Evolutionary conservation across 2,329 filamentous ascomycete species (phyloP).

Genomic region (Trichoderma lentiforme): DNA sequence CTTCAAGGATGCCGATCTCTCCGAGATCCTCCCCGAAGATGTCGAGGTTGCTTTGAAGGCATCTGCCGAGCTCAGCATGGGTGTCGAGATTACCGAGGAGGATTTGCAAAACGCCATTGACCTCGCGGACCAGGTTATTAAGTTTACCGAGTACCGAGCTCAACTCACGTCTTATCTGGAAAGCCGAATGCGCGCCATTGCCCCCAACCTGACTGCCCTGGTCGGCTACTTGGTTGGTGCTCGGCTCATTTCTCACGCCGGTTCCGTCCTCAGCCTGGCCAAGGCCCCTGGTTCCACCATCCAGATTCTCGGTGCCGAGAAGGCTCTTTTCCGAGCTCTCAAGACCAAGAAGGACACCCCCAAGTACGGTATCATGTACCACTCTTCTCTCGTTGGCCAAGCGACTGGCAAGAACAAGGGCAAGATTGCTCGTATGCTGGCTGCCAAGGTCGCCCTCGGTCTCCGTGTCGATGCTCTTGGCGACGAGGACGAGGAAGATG

Average conservation of each 20-base stretch:
- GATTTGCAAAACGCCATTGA: conserved; percentile 91
- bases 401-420: conserved; percentile 98
- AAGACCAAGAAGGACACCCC: conserved; percentile 99
- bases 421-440: conserved; percentile 95
- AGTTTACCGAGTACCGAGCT: conserved; percentile 84
- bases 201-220: conserved; percentile 89
- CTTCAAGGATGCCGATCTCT: conserved; percentile 71
- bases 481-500: conserved; percentile 66
- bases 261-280: conserved; percentile 89
- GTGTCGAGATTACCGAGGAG: conserved; percentile 90
- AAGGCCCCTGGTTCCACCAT: conserved; percentile 95
- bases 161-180: conserved; percentile 87
- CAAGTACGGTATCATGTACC: conserved; percentile 95
- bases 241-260: conserved; percentile 89
- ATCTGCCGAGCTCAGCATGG: conserved; percentile 96
- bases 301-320: conserved; percentile 97
- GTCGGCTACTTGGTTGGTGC: conserved; percentile 93
- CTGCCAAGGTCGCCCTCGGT: conserved; percentile 89
- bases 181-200: conserved; percentile 93
- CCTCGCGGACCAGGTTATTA: conserved; percentile 88
- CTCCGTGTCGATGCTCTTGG: conserved; percentile 80
- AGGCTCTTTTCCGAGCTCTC: conserved; percentile 94
- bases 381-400: conserved; percentile 91
- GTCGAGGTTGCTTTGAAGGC: conserved; percentile 89
- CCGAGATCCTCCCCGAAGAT: conserved; percentile 91